Evolutionary conservation across 257 asterid species (phyloP).

Genomic region (Handroanthus guayacan): DNA sequence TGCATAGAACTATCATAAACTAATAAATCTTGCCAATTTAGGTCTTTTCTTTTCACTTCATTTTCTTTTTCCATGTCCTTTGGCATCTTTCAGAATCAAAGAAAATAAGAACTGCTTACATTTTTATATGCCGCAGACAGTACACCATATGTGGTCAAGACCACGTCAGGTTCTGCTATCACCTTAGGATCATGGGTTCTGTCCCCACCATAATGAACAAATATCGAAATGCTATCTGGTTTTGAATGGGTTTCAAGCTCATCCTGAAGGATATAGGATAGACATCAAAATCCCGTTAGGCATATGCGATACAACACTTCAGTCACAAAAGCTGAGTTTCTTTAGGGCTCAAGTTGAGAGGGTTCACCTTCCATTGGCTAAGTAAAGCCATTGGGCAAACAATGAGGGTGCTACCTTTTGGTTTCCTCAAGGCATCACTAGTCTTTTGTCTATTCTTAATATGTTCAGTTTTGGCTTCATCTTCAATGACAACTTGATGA

Average conservation of each 20-base stretch:
- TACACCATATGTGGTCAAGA: slow-evolving; percentile 88
- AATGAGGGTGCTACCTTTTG: slow-evolving; percentile 84
- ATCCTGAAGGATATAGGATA: slow-evolving; percentile 51
- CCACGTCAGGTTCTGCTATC: slow-evolving; percentile 76
- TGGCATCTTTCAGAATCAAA: slow-evolving; percentile 16
- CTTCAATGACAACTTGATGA: slow-evolving; percentile 38
- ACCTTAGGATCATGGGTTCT: slow-evolving; percentile 60
- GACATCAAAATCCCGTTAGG: slow-evolving; percentile 8
- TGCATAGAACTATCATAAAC: neutral
- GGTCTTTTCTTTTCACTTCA: neutral
- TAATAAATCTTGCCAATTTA: neutral
- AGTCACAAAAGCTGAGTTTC: neutral
- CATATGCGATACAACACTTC: neutral
- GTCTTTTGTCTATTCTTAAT: slow-evolving; percentile 36
- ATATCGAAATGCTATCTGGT: slow-evolving; percentile 64
- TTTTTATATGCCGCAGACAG: slow-evolving; percentile 64
- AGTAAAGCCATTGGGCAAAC: slow-evolving; percentile 92
- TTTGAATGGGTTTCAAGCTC: slow-evolving; percentile 76
- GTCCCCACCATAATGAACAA: slow-evolving; percentile 79
- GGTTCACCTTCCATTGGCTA: slow-evolving; percentile 88
- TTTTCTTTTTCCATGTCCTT: neutral
- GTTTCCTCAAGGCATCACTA: slow-evolving; percentile 40
- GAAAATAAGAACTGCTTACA: slow-evolving; percentile 45
- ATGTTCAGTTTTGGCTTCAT: slow-evolving; percentile 34
- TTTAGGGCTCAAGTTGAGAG: slow-evolving; percentile 3